These are phyloP conservation scores for Blepharisma japonicum DNA, from an alignment of 73 alveolate genomes.

Conservation along the genomic window DNA sequence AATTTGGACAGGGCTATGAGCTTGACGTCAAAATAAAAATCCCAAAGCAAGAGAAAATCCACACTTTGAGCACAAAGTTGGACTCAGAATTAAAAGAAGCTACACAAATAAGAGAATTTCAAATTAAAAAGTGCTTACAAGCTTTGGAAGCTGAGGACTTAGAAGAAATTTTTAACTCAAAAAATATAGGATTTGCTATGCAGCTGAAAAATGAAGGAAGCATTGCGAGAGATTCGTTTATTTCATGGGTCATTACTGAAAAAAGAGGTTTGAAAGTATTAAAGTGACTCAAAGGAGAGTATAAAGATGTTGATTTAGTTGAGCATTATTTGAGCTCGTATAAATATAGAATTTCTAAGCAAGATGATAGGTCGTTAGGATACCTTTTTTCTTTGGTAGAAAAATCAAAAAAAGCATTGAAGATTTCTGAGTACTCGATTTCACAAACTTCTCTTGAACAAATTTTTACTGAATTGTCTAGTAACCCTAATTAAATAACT, in stretches of 20 bases:
- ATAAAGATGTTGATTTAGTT: constrained; percentile 46
- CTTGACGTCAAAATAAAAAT: constrained; percentile 40
- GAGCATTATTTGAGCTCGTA: constrained; percentile 65
- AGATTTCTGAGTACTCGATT: constrained; percentile 60
- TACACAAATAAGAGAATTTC: background rate
- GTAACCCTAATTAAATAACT: too few relatives aligned
- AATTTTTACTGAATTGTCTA: constrained; percentile 59
- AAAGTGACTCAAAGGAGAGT: constrained; percentile 41
- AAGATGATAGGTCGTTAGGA: constrained; percentile 49
- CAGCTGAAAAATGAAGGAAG: too few relatives aligned
- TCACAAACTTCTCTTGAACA: constrained; percentile 74
- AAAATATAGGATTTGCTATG: too few relatives aligned
- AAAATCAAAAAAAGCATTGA: constrained; percentile 53
- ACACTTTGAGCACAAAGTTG: background rate
- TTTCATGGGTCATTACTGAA: constrained; percentile 49
- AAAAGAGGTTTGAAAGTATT: constrained; percentile 52
- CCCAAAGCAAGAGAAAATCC: constrained; percentile 41
- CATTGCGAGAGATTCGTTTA: background rate
- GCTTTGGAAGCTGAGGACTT: background rate
- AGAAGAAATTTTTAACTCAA: background rate
- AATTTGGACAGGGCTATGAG: constrained; percentile 68
- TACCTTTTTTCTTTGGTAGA: constrained; percentile 61
- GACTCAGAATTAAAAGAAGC: too few relatives aligned
- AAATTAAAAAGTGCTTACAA: background rate
- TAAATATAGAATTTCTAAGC: constrained; percentile 57